These are phyloP conservation scores for Fusarium chlamydosporum DNA, from an alignment of 2,329 filamentous ascomycete genomes.

Conservation along the genomic window DNA sequence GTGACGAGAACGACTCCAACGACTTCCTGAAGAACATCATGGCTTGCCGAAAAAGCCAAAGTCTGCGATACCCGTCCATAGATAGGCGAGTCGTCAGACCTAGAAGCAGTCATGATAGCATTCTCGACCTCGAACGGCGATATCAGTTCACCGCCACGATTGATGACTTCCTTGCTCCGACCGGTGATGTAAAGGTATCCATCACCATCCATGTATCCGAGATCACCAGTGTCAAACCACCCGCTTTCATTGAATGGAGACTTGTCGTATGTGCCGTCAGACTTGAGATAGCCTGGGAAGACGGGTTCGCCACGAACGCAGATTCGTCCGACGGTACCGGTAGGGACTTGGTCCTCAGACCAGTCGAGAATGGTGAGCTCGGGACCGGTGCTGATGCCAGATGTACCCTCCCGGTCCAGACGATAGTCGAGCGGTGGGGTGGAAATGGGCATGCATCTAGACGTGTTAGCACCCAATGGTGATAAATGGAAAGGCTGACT, in stretches of 20 bases:
- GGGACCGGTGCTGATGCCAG: slow-evolving; percentile 19
- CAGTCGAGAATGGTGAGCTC: slow-evolving; percentile 18
- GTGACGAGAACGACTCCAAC: not conserved
- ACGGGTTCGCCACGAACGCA: slow-evolving; percentile 20
- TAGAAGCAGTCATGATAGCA: slow-evolving; percentile 21
- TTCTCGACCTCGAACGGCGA: slow-evolving; percentile 24
- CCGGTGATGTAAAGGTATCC: slow-evolving; percentile 26
- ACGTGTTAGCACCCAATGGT: not conserved
- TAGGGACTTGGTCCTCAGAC: not conserved
- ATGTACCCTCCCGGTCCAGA: slow-evolving; percentile 16
- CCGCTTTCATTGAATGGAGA: not conserved
- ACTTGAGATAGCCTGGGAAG: not conserved
- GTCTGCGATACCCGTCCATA: slow-evolving; percentile 3
- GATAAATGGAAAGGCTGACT: not conserved
- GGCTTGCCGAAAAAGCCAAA: not conserved
- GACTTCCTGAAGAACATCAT: slow-evolving; percentile 21
- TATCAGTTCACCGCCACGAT: slow-evolving; percentile 9
- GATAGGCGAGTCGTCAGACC: not conserved
- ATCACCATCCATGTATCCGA: slow-evolving; percentile 14
- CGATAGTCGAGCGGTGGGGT: slow-evolving; percentile 13
- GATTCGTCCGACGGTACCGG: slow-evolving; percentile 3
- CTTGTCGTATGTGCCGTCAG: slow-evolving; percentile 12
- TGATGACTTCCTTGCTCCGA: slow-evolving; percentile 23
- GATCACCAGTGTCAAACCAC: slow-evolving; percentile 16
- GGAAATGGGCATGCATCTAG: slow-evolving; percentile 14